Evolutionary conservation across 495 filamentous ascomycete genomes (phyloP).

Genomic region (Lentithecium fluviatile): DNA sequence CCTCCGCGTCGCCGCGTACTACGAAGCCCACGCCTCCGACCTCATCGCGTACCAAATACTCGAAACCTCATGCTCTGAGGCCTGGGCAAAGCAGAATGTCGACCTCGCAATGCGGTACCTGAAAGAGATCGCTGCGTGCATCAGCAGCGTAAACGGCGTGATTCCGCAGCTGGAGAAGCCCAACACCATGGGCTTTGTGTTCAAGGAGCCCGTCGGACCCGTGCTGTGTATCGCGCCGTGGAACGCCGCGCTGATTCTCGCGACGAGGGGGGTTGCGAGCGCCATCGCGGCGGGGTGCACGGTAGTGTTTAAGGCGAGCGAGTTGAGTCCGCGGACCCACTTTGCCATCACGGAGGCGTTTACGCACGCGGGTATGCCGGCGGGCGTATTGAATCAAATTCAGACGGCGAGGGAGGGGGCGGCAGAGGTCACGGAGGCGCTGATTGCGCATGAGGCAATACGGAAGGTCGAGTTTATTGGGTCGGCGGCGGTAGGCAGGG

Average conservation of each 20-base stretch:
- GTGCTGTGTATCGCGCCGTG: constrained; percentile 40
- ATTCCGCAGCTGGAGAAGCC: constrained; percentile 39
- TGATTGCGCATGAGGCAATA: constrained; percentile 38
- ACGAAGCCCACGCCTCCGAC: constrained; percentile 57
- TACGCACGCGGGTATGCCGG: constrained; percentile 36
- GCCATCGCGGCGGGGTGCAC: constrained; percentile 30
- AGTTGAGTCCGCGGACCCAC: constrained; percentile 34
- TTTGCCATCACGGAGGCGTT: constrained; percentile 35
- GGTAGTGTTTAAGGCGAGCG: constrained; percentile 27
- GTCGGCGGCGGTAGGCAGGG: constrained; percentile 36
- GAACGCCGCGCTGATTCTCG: constrained; percentile 39
- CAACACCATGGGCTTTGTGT: constrained; percentile 38
- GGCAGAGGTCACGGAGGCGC: constrained; percentile 34
- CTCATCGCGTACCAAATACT: constrained; percentile 27
- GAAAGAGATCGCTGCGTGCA: constrained; percentile 36
- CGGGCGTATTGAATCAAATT: constrained; percentile 37
- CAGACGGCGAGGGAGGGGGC: constrained; percentile 35
- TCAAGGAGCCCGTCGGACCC: constrained; percentile 38
- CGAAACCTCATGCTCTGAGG: constrained; percentile 33
- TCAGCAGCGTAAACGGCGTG: constrained; percentile 26
- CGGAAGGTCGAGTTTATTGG: constrained; percentile 44
- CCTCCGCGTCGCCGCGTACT: constrained; percentile 65
- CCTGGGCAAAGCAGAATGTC: constrained; percentile 37
- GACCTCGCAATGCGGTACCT: constrained; percentile 26
- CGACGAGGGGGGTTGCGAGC: constrained; percentile 15